A percentile compares a stretch with the other conserved stretches of the same genome.
Evolutionary conservation across 2,329 filamentous ascomycete genomes (phyloP).

Genomic region (Aspergillus oerlinghausenensis): DNA sequence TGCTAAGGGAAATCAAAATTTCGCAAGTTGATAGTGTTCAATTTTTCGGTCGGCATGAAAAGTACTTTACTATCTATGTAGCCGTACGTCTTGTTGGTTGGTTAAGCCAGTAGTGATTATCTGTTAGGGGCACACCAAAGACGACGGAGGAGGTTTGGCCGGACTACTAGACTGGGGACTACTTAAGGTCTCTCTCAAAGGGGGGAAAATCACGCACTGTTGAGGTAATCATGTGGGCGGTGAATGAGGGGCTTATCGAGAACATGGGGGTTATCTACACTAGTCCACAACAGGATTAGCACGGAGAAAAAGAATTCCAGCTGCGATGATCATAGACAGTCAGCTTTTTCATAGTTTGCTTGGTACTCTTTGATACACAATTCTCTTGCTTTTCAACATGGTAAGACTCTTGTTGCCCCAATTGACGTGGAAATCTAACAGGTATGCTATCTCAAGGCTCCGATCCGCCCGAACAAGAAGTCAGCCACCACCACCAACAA

Average conservation of each 20-base stretch:
- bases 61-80: neutral
- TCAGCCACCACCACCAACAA: constrained; percentile 11
- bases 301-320: neutral
- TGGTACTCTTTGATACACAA: neutral
- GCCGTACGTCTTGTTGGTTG: neutral
- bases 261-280: neutral
- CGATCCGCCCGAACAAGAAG: constrained; percentile 19
- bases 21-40: constrained; percentile 3
- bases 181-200: neutral
- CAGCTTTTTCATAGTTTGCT: neutral
- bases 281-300: neutral
- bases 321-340: neutral
- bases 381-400: neutral
- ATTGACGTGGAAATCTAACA: neutral
- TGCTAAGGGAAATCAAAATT: neutral
- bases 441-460: constrained; percentile 18
- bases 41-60: neutral
- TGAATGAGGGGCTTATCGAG: constrained; percentile 12
- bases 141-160: neutral
- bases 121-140: neutral
- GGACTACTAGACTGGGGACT: neutral
- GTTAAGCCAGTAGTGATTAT: neutral
- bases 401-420: neutral
- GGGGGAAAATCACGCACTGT: constrained; percentile 1
- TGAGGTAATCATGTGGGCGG: constrained; percentile 13